Evolutionary conservation across 345 rosid genomes (phyloP).

Genomic region (Eucalyptus marginata): DNA sequence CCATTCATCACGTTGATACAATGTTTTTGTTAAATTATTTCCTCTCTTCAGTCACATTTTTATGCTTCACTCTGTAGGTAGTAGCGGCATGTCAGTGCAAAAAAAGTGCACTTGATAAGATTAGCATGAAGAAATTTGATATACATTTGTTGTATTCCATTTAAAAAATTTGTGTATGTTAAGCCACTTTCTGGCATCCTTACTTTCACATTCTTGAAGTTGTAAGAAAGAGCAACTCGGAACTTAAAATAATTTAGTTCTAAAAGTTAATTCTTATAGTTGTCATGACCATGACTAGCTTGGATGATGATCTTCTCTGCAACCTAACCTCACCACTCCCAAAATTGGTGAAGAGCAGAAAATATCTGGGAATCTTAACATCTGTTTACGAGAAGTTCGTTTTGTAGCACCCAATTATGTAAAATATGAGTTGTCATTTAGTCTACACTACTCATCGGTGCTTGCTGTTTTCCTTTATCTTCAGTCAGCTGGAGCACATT

Average conservation of each 20-base stretch:
- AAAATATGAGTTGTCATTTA: background rate
- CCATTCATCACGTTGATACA: background rate
- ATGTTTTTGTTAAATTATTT: background rate
- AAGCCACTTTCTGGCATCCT: background rate
- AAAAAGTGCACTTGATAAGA: background rate
- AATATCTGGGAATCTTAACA: background rate
- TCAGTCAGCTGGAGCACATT: slow-evolving; percentile 77
- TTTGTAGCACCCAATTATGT: background rate
- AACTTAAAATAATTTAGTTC: background rate
- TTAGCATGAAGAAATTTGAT: background rate
- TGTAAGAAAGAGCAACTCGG: background rate
- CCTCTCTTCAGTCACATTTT: background rate
- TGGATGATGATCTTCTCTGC: background rate
- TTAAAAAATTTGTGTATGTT: background rate
- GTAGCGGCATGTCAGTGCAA: background rate
- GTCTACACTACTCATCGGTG: background rate
- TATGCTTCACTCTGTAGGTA: background rate
- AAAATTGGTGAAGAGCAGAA: background rate
- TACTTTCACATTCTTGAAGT: background rate
- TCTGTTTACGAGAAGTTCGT: background rate
- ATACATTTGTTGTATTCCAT: background rate
- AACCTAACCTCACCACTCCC: background rate
- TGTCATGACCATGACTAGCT: background rate
- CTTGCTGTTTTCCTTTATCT: background rate
- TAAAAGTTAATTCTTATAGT: background rate